Evolutionary conservation across 352 stramenopile species (phyloP).

Genomic region (Phytophthora foliorum): DNA sequence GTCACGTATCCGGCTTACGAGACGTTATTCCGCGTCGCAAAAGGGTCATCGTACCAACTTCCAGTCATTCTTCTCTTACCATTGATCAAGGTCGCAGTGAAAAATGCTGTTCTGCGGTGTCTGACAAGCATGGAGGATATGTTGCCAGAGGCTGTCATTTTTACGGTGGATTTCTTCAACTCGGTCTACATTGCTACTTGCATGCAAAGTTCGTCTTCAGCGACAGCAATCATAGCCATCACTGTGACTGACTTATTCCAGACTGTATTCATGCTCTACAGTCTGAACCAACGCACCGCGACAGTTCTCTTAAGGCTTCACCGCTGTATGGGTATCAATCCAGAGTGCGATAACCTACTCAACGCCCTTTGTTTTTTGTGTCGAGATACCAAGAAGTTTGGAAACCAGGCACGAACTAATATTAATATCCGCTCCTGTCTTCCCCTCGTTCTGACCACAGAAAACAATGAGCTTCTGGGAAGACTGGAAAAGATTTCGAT

Average conservation of each 20-base stretch:
- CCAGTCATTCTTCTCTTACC: slow-evolving; percentile 27
- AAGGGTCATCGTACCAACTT: slow-evolving; percentile 20
- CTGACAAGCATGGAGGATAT: slow-evolving; percentile 26
- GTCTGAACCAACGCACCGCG: slow-evolving; percentile 9
- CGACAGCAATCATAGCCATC: slow-evolving; percentile 16
- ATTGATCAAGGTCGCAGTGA: slow-evolving; percentile 38
- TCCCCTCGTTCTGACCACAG: not conserved
- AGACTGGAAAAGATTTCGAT: slow-evolving; percentile 6
- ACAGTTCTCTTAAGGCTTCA: slow-evolving; percentile 12
- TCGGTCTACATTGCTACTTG: slow-evolving; percentile 29
- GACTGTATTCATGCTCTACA: slow-evolving; percentile 19
- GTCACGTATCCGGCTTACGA: slow-evolving; percentile 35
- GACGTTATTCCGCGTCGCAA: slow-evolving; percentile 14
- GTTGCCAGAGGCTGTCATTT: slow-evolving; percentile 32
- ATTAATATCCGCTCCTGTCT: slow-evolving; percentile 12
- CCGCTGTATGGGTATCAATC: not conserved
- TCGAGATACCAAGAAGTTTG: slow-evolving; percentile 9
- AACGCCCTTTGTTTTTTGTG: slow-evolving; percentile 5
- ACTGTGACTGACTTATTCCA: slow-evolving; percentile 22
- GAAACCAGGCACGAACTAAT: not conserved
- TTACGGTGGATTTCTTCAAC: slow-evolving; percentile 40
- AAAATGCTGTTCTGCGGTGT: slow-evolving; percentile 28
- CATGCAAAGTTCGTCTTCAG: slow-evolving; percentile 34
- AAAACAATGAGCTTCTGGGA: not conserved
- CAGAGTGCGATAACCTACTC: not conserved